Evolutionary conservation across 371 early-diverging fungal genomes (phyloP), one percentile per base, ranked within the genome.

Genomic region (Syncephalis plumigaleata): DNA sequence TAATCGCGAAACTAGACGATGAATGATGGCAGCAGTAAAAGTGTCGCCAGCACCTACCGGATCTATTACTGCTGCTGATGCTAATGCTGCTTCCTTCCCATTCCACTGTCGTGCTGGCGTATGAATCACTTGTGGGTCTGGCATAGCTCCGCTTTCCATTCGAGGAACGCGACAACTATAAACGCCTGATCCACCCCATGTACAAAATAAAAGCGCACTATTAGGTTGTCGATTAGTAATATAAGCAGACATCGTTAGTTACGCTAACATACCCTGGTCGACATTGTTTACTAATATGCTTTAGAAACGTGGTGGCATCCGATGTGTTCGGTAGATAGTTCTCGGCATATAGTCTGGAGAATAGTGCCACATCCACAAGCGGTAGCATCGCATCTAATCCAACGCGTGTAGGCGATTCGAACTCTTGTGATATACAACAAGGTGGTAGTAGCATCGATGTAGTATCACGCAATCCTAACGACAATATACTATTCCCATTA

Each of bases 21-120:
- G 59, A 24, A 79, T 70, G 2, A 66, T 49, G 1, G 76, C 76
- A 3, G 77, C 79, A 36, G 64, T 72, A 55, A 79, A 79, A 0
- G 79, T 75, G 45, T 79, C 79, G 24, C 79, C 79, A 2, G 79
- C 79, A 9, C 79, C 79, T 23, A 76, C 70, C 3, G 72, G 55
- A 46, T 79, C 79, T 0, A 69, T 57, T 1, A 71, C 65, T 24
- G 51, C 56, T 5, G 57, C 45, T 4, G 69, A 55, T 5, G 39
- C 24, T 9, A 59, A 52, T 4, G 73, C 69, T 2, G 66, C 47
- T 2, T 56, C 50, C 11, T 60, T 63, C n/a, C n/a, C 31, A 11
- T 31, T 11, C 4, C 4, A 31, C 11, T 31, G 31, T 31, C 31
- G 31, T 31, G 31, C 31, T 7, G 31, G 31, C 11, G 31, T 31